phyloP scores from a whole-genome alignment of 1,284 basidiomycete genomes.

The Sphagnurus paluster region DNA sequence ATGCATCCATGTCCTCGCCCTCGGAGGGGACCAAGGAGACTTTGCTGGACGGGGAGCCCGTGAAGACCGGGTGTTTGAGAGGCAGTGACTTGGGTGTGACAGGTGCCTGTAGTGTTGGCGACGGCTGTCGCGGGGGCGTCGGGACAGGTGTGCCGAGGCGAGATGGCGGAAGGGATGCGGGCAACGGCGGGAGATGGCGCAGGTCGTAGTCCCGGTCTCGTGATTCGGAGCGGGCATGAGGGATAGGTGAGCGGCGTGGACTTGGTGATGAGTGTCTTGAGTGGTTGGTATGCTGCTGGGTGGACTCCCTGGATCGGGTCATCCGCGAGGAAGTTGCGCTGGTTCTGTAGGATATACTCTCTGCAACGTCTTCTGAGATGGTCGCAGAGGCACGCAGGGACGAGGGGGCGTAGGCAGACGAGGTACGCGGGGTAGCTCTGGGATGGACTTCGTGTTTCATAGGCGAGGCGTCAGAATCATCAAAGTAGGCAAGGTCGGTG shows the following conservation, averaged over 20 bases:
- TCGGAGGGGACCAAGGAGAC: constrained; percentile 65
- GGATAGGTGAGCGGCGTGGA: constrained; percentile 11
- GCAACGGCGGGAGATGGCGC: constrained; percentile 33
- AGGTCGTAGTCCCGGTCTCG: constrained; percentile 24
- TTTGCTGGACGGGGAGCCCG: constrained; percentile 47
- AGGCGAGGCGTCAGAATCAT: constrained; percentile 16
- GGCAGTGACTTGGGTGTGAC: constrained; percentile 24
- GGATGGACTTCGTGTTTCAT: constrained; percentile 18
- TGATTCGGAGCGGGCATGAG: constrained; percentile 5
- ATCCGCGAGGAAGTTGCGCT: constrained; percentile 11
- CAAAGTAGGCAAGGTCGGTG: constrained; percentile 35
- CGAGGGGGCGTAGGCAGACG: constrained; percentile 8
- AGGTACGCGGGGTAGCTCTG: constrained; percentile 1
- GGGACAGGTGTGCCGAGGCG: constrained; percentile 31
- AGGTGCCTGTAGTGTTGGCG: constrained; percentile 20
- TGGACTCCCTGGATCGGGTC: constrained; percentile 9
- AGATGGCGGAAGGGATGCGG: constrained; percentile 26
- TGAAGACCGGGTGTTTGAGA: constrained; percentile 35
- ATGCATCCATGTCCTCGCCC: constrained; percentile 83
- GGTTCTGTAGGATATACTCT: constrained; percentile 10
- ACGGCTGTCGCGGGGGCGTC: constrained; percentile 31
- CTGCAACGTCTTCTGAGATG: constrained; percentile 4
- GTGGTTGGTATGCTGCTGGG: constrained; percentile 14
- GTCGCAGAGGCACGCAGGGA: constrained; percentile 4
- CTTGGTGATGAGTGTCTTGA: constrained; percentile 31